Base-by-base conservation (phyloP, 331 rosid genomes). In the Acacia pycnantha region DNA sequence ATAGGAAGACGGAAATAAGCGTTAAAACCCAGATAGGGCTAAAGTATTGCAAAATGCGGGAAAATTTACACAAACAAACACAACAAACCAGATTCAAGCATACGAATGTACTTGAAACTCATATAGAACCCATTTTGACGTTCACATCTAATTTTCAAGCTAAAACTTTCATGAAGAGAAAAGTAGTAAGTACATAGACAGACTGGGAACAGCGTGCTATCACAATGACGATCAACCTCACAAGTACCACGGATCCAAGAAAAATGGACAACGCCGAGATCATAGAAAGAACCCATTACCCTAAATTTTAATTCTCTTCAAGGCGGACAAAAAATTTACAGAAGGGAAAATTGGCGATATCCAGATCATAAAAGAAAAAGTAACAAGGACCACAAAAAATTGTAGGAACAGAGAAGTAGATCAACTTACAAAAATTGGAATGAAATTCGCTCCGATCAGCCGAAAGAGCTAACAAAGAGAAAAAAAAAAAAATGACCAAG, bases 381-480 rank as follows among this genome's bases (percentile, higher is more conserved):
- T 12, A 27, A 58, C 41, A 35, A 70, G 11, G 74, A 69, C 16
- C 16, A 29, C 15, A n/a, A 3, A 33, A 2, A 64, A 31, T 35
- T 1, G 37, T 11, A 21, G 29, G 43, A 64, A 59, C 58, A 84
- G 65, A 58, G 66, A 16, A 56, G 4, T 14, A 46, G 21, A 80
- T 48, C 43, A 78, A 84, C 97, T 87, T 84, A 92, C 94, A 64
- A 64, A 77, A 21, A 69, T 69, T 70, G 73, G 85, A 9, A 67
- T 56, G 47, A 66, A 84, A 82, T 83, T 82, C 41, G 76, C 79
- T 77, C 33, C 82, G 76, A 85, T 33, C 79, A 58, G 35, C 66
- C 77, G 21, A 70, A 11, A 54, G 41, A 77, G 84, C 46, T 27
- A 53, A 16, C 27, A 13, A 54, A 80, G 75, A 73, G 70, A 14